A percentile compares a stretch with the other conserved stretches of the same genome.
Conservation (phyloP, 164 flowering plant species). For the Magnolia kwangsiensis region DNA sequence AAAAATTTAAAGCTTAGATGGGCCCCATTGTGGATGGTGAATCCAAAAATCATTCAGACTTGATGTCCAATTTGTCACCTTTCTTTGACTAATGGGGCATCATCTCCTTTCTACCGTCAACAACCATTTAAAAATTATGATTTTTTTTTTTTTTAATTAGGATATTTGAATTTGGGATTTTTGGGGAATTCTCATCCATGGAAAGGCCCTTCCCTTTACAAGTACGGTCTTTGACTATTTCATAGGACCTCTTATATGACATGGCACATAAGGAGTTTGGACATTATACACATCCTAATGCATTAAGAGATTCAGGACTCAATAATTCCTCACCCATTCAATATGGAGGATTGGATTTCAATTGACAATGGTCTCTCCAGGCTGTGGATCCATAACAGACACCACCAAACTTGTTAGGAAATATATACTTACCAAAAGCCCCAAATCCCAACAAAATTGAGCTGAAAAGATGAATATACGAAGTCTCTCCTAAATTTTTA, state of each 20-base stretch:
- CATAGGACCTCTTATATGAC: not conserved
- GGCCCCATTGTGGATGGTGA: no score
- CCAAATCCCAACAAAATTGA: not conserved
- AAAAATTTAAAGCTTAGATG: no score
- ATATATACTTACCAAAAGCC: not conserved
- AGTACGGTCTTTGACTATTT: not conserved
- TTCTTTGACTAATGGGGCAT: no score
- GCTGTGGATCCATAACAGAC: slow-evolving; percentile 77
- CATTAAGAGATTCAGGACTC: no score
- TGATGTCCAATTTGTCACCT: not conserved
- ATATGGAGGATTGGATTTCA: not conserved
- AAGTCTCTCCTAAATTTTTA: no score
- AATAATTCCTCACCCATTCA: not conserved
- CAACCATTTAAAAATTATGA: no score
- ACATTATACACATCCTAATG: not conserved
- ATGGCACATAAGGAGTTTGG: not conserved
- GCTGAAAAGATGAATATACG: no score
- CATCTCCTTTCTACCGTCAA: no score
- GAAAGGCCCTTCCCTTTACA: not conserved
- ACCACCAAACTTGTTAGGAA: slow-evolving; percentile 61
- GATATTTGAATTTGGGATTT: not conserved
- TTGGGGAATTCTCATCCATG: not conserved
- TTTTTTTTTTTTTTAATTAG: no score
- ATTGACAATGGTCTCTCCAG: slow-evolving; percentile 73
- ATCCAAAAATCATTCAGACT: not conserved